Percentiles rank a stretch among this genome's conserved stretches.
phyloP scores from a whole-genome alignment of 2,329 filamentous ascomycete species.

The Ophiocordyceps australis region DNA sequence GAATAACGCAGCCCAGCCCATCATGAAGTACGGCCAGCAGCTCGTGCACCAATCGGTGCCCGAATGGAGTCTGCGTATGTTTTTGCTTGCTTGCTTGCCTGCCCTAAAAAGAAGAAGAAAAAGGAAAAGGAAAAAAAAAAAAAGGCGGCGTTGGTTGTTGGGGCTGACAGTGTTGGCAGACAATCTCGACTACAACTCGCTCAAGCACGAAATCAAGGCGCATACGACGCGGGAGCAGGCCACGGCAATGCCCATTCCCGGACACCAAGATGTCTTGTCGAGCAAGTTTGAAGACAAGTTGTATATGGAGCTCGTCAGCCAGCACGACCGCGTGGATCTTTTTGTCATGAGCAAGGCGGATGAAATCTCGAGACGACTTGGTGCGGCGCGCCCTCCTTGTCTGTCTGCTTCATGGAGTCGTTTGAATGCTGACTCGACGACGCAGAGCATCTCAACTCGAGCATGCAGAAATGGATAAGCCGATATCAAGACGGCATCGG shows the following conservation, averaged over 20 bases:
- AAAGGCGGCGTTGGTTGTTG: too few species aligned
- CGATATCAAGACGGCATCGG: slow-evolving; percentile 20
- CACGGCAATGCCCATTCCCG: slow-evolving; percentile 55
- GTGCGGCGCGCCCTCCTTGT: slow-evolving; percentile 20
- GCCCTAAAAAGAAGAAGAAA: too few species aligned
- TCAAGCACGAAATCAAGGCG: slow-evolving; percentile 70
- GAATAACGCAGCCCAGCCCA: too few species aligned
- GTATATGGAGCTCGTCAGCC: slow-evolving; percentile 49
- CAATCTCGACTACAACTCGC: slow-evolving; percentile 77
- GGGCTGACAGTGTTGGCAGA: too few species aligned
- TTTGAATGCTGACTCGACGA: slow-evolving; percentile 5
- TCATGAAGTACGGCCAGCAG: slow-evolving; percentile 27
- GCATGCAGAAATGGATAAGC: slow-evolving; percentile 26
- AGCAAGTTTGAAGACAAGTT: slow-evolving; percentile 53
- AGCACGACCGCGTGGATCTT: slow-evolving; percentile 61
- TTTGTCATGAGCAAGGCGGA: slow-evolving; percentile 68
- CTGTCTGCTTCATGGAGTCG: not conserved
- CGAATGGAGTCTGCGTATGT: slow-evolving; percentile 60
- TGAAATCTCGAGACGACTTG: slow-evolving; percentile 53
- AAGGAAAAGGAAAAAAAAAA: too few species aligned
- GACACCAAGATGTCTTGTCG: slow-evolving; percentile 40
- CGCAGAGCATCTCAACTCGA: slow-evolving; percentile 28
- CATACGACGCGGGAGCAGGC: slow-evolving; percentile 57
- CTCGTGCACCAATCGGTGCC: slow-evolving; percentile 62
- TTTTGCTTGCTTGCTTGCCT: not conserved